Evolutionary conservation across 2,329 filamentous ascomycete genomes (phyloP), one percentile per base, ranked within the genome.

Genomic region (Monilinia aucupariae): DNA sequence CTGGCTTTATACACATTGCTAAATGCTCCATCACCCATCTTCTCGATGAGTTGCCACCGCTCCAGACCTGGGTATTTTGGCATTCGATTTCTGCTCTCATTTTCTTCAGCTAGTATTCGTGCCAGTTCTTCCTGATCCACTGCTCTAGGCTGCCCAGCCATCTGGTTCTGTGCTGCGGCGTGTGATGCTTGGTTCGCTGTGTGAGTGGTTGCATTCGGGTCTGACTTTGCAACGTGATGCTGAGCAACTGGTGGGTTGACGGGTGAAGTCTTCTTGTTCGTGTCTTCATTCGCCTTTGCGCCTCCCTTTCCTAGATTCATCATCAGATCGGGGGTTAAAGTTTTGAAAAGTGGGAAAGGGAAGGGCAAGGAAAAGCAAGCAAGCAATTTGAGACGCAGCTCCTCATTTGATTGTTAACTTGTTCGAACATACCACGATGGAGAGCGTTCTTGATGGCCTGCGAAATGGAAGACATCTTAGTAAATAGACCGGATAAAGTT

Each of bases 21-120:
- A 82, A 99, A 99, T 65, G 94, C 94, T 66, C 94, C 94, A 70
- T 97, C 94, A 68, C 94, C 94, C 93, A 99, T 99, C 83, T 97
- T 97, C 78, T 96, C 92, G 59, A 94, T 64, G 41, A 97, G 80
- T 61, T 88, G 85, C 88, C 90, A 99, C 72, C 92, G 81, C 71
- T 96, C 91, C 47, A 96, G 79, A 45, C 91, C 91, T 0, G 91
- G 90, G 72, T 96, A 96, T 70, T 80, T 84, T 48, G 94, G 93
- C 73, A 97, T 87, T 76, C 92, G 96, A 74, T 86, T 86, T 75
- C 87, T 90, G 77, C 81, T 91, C 72, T 90, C 89, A 65, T 92
- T 91, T 80, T 97, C 94, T 74, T 97, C 94, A 63, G 91, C 91
- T 1, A 99, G 86, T 48, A 97, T 87, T 71, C 89, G 87, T 74